Evolutionary conservation across 768 basidiomycete species (phyloP), one percentile per base, ranked within the genome.

Genomic region (Leucogyrophana mollusca): DNA sequence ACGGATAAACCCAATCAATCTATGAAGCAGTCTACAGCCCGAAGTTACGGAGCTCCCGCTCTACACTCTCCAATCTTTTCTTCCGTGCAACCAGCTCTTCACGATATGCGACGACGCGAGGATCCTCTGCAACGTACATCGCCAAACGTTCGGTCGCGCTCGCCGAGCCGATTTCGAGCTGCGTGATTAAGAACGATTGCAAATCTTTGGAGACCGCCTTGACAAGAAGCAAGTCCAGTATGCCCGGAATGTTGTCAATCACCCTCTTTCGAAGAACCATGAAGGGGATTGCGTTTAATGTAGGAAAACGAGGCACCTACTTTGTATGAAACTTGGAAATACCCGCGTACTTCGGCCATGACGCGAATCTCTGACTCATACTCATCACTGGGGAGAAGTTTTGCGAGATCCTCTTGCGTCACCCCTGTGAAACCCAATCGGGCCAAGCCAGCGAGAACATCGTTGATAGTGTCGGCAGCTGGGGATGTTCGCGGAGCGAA

Each of bases 291-390:
- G n/a, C n/a, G n/a, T n/a, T n/a, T n/a, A n/a, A n/a, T n/a, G n/a
- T n/a, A n/a, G n/a, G n/a, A n/a, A n/a, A n/a, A n/a, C n/a, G 27
- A 30, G 27, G 27, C 13, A 13, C 60, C 40, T 43, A 75, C 78
- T 65, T 77, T 73, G 56, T 69, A 71, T 0, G 77, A 68, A 1
- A 79, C 72, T 40, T 76, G 69, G 57, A 72, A 78, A 47, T 76
- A 81, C 0, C 74, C 78, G 1, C 69, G 65, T 1, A 78, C 73
- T 13, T 71, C 70, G 0, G 77, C 72, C 71, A 76, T 76, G 3
- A 79, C 67, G 1, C 56, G 50, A 4, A 78, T 44, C 43, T 76
- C 79, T 30, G 72, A 63, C 22, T 65, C 56, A 47, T 34, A 62
- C 9, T 33, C 18, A 43, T 65, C 53, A 16, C 45, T 13, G 20